phyloP scores from a whole-genome alignment of 176 grass and related monocot genomes.

The Miscanthus lutarioriparius region DNA sequence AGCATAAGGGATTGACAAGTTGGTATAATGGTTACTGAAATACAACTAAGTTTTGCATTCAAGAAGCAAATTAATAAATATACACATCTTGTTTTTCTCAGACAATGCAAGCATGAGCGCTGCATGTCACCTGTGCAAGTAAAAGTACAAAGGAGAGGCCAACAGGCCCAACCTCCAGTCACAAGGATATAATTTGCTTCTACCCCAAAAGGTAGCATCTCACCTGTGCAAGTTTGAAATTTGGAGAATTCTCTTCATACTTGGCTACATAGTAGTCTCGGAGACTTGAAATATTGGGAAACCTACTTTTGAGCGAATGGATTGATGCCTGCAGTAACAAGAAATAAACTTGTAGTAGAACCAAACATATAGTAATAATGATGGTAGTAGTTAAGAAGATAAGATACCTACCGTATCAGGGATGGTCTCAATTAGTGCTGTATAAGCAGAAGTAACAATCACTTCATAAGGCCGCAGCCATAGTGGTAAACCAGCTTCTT shows the following conservation, averaged over 20 bases:
- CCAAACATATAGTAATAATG: constrained; percentile 11
- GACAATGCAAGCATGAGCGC: neutral
- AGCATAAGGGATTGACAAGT: neutral
- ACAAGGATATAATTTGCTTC: neutral
- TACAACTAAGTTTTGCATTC: constrained; percentile 4
- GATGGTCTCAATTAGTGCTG: constrained; percentile 98
- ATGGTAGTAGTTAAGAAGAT: constrained; percentile 2
- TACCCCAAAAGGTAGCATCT: neutral
- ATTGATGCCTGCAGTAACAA: constrained; percentile 81
- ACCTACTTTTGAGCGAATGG: constrained; percentile 98
- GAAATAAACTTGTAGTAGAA: constrained; percentile 6
- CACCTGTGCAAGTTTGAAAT: constrained; percentile 97
- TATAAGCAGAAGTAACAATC: constrained; percentile 95
- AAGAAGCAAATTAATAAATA: constrained; percentile 1
- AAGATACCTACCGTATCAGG: constrained; percentile 77
- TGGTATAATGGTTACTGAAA: neutral
- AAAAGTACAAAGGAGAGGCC: neutral
- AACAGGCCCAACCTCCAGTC: neutral
- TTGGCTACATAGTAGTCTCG: constrained; percentile 87
- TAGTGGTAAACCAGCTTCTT: constrained; percentile 99
- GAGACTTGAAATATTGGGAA: constrained; percentile 82
- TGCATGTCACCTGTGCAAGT: neutral
- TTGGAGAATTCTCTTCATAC: constrained; percentile 96
- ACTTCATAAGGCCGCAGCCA: constrained; percentile 99
- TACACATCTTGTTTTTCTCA: neutral